phyloP scores from a whole-genome alignment of 306 rosid species.

The Mimosa pudica region DNA sequence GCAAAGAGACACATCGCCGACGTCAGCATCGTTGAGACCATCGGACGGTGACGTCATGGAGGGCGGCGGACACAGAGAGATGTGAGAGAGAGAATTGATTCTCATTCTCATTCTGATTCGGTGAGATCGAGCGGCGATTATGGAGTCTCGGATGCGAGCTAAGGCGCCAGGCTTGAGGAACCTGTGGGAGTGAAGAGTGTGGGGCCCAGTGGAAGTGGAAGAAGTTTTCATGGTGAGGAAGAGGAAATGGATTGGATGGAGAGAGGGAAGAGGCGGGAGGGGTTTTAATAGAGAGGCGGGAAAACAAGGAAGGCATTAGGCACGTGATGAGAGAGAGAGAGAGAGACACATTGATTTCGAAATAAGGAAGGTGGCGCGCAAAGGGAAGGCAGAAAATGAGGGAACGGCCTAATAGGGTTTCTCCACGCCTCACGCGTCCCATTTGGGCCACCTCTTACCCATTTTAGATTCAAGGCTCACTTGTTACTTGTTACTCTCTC shows the following conservation, averaged over 20 bases:
- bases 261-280: too few relatives aligned
- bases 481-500: too few relatives aligned
- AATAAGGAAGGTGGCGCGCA: slow-evolving; percentile 9
- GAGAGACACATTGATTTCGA: slow-evolving; percentile 2
- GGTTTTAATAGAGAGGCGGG: too few relatives aligned
- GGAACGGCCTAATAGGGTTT: neutral
- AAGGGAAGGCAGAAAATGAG: neutral
- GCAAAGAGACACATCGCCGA: slow-evolving; percentile 52
- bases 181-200: slow-evolving; percentile 63
- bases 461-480: too few relatives aligned
- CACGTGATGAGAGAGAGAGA: neutral
- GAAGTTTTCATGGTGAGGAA: slow-evolving; percentile 56
- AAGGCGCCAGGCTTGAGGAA: slow-evolving; percentile 89
- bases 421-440: neutral
- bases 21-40: slow-evolving; percentile 19
- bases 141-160: slow-evolving; percentile 84
- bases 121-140: slow-evolving; percentile 70
- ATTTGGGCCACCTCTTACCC: neutral
- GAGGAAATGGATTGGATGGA: too few relatives aligned
- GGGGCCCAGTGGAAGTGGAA: too few relatives aligned
- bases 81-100: slow-evolving; percentile 37
- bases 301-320: too few relatives aligned
- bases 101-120: too few relatives aligned
- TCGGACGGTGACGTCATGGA: slow-evolving; percentile 27
- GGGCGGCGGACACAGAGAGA: slow-evolving; percentile 36